Evolutionary conservation across 257 asterid genomes (phyloP), one percentile per base, ranked within the genome.

Genomic region (Solanum ossicruentum): DNA sequence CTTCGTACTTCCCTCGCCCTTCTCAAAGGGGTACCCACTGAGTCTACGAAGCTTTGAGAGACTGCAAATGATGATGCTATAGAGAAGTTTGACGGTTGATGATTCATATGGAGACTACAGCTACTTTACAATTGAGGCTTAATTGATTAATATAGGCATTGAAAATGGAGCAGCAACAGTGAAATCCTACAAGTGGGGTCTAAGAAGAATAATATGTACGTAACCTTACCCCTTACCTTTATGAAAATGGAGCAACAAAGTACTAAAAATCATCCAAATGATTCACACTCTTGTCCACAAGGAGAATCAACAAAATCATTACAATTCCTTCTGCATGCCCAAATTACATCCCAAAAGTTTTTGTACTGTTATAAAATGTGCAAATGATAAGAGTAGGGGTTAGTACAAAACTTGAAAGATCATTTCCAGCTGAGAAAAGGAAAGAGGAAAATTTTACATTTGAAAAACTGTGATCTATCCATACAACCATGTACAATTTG

Each of bases 401-500:
- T 52, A 78, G 63, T 9, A 78, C 49, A 2, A 6, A 41, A 52
- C 17, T 26, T 52, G 54, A 12, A 28, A 47, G 26, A 43, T 57
- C 41, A 58, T 39, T 87, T 28, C 52, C 28, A 65, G 17, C 57
- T 70, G 51, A 77, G 55, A 12, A 47, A 11, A 54, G 47, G n/a
- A 83, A 39, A 73, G 36, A 61, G 23, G 15, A 55, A 85, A 26
- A 7, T 51, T 61, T 43, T 56, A 56, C 15, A 32, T 84, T 66
- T 65, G 83, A 84, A 88, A 86, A 88, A 87, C 87, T 56, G 87
- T 85, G 84, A 85, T 84, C 86, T 87, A 85, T 86, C 49, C 82
- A 85, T 88, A 87, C 70, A 86, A 72, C 45, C 88, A 89, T 91
- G 85, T 94, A 93, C 95, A 94, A 32, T 43, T 90, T 86, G 66